phyloP scores from a whole-genome alignment of 2,329 filamentous ascomycete genomes.

The Ophiosphaerella herpotricha region DNA sequence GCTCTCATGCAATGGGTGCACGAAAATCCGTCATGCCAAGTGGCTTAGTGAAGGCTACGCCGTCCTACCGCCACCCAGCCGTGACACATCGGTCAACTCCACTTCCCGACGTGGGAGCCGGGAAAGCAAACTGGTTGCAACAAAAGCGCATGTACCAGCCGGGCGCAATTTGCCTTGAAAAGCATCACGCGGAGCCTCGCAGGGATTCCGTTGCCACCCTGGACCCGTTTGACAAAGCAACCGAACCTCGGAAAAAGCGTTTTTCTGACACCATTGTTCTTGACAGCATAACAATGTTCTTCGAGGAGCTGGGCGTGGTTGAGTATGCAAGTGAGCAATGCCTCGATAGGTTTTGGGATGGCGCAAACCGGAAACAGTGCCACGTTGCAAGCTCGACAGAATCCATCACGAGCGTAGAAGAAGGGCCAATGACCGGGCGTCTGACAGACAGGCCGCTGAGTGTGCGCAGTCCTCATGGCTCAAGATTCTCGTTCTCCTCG shows the following conservation, averaged over 20 bases:
- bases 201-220: slow-evolving; percentile 48
- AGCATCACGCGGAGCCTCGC: slow-evolving; percentile 31
- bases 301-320: slow-evolving; percentile 47
- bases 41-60: slow-evolving; percentile 11
- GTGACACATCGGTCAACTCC: too few relatives aligned
- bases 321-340: slow-evolving; percentile 30
- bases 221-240: slow-evolving; percentile 40
- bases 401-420: slow-evolving; percentile 11
- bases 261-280: slow-evolving; percentile 32
- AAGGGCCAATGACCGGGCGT: slow-evolving; percentile 7
- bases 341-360: slow-evolving; percentile 40
- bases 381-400: not conserved
- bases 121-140: too few relatives aligned
- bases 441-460: slow-evolving; percentile 5
- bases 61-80: not conserved
- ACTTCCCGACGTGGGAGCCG: not conserved
- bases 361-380: slow-evolving; percentile 3
- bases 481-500: slow-evolving; percentile 28
- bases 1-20: slow-evolving; percentile 1
- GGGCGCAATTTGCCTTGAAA: slow-evolving; percentile 49
- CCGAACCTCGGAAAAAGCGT: slow-evolving; percentile 18
- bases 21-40: slow-evolving; percentile 13
- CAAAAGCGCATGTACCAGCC: slow-evolving; percentile 43
- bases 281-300: slow-evolving; percentile 50
- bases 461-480: slow-evolving; percentile 5